Percentiles rank a stretch among this genome's conserved stretches.
phyloP scores from a whole-genome alignment of 2,329 filamentous ascomycete genomes.

The Zymoseptoria brevis region DNA sequence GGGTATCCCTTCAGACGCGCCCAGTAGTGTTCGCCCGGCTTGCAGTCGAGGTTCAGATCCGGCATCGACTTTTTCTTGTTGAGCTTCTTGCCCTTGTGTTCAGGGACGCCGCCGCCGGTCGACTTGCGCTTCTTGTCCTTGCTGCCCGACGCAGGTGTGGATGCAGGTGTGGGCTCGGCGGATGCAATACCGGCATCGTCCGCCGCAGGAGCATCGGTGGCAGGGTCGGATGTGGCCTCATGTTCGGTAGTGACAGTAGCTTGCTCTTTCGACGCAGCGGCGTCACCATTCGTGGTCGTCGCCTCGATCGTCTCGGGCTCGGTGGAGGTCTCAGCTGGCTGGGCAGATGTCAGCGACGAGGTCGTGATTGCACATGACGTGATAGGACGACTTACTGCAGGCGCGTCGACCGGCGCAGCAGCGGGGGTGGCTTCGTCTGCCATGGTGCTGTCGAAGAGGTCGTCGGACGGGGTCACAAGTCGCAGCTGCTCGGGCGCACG shows the following conservation, averaged over 20 bases:
- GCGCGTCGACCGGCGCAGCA: constrained; percentile 20
- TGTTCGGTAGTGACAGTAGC: constrained; percentile 22
- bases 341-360: constrained; percentile 8
- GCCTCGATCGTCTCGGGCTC: constrained; percentile 8
- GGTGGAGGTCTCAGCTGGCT: not conserved
- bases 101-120: constrained; percentile 48
- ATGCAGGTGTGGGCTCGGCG: constrained; percentile 14
- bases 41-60: constrained; percentile 56
- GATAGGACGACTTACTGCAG: constrained; percentile 18
- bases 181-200: constrained; percentile 17
- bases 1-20: constrained; percentile 92
- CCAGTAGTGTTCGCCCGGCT: constrained; percentile 87
- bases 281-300: constrained; percentile 20
- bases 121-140: constrained; percentile 50
- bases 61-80: constrained; percentile 77
- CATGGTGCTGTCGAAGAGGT: constrained; percentile 17
- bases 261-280: constrained; percentile 13
- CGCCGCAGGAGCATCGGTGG: constrained; percentile 19
- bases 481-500: constrained; percentile 6
- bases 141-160: constrained; percentile 19
- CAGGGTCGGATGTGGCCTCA: constrained; percentile 20
- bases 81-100: constrained; percentile 68
- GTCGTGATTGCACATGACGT: constrained; percentile 14
- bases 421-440: constrained; percentile 23
- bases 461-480: constrained; percentile 7